A percentile compares a stretch with the other conserved stretches of the same genome.
Conservation (phyloP, 352 stramenopile species). For the Globisporangium camurandrum region DNA sequence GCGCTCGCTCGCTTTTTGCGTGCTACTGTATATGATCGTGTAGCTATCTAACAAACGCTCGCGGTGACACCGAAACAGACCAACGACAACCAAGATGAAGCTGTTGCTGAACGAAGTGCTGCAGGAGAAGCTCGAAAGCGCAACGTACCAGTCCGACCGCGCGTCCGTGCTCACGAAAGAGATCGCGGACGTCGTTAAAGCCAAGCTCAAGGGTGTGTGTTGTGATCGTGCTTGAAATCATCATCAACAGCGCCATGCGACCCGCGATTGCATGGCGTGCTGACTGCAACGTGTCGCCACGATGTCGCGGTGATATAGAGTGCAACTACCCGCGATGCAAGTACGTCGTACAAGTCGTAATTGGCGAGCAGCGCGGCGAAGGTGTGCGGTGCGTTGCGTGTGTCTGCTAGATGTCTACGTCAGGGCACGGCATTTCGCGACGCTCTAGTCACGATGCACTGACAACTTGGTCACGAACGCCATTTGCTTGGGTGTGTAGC, state of each 20-base stretch:
- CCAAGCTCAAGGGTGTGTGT: conserved; percentile 65
- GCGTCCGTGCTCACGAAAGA: conserved; percentile 75
- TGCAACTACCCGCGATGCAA: conserved; percentile 84
- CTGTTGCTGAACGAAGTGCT: conserved; percentile 61
- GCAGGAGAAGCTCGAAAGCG: conserved; percentile 56
- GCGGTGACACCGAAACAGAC: conserved; percentile 15
- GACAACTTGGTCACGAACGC: too few relatives aligned
- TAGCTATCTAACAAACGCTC: background rate
- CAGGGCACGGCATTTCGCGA: too few relatives aligned
- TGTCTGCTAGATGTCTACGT: too few relatives aligned
- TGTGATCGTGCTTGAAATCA: background rate
- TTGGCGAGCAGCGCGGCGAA: conserved; percentile 85
- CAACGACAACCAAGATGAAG: conserved; percentile 78
- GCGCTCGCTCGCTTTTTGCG: too few relatives aligned
- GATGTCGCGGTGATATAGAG: conserved; percentile 6
- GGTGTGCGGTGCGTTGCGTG: conserved; percentile 44
- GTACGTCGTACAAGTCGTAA: conserved; percentile 88
- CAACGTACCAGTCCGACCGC: conserved; percentile 64
- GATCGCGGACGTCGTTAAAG: conserved; percentile 82
- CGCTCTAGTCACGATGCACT: too few relatives aligned
- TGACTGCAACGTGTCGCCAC: too few relatives aligned
- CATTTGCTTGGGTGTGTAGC: too few relatives aligned
- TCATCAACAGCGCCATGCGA: background rate
- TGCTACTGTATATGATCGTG: background rate
- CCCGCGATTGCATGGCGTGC: background rate